These are phyloP conservation scores for Cupressus sempervirens DNA, from an alignment of 75 land plant genomes.

Conservation along the genomic window DNA sequence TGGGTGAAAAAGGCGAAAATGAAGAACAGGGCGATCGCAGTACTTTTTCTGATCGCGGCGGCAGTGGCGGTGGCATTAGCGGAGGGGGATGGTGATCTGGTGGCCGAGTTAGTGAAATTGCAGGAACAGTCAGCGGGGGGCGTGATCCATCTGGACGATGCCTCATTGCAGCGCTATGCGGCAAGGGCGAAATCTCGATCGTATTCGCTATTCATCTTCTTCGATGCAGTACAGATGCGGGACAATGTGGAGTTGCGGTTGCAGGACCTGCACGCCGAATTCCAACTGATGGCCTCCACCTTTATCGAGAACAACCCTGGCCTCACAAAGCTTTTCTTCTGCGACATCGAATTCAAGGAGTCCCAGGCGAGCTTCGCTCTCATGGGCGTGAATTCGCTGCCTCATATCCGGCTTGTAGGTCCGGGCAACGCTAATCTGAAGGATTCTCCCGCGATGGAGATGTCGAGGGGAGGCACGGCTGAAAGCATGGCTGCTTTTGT, in stretches of 20 bases:
- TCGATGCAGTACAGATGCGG: conserved; percentile 89
- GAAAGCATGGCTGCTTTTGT: conserved; percentile 83
- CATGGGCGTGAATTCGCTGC: conserved; percentile 81
- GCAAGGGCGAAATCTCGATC: conserved; percentile 41
- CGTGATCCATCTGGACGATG: conserved; percentile 78
- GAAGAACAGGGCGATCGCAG: conserved; percentile 28
- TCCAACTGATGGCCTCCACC: conserved; percentile 58
- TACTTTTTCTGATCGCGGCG: conserved; percentile 33
- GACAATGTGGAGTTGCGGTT: conserved; percentile 74
- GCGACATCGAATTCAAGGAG: conserved; percentile 78
- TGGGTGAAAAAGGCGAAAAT: background rate
- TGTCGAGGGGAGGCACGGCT: conserved; percentile 49
- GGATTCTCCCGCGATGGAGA: conserved; percentile 60
- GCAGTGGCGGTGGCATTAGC: conserved; percentile 31
- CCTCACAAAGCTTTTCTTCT: conserved; percentile 68
- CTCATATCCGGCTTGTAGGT: conserved; percentile 62
- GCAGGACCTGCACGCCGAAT: conserved; percentile 61
- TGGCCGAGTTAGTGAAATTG: conserved; percentile 25
- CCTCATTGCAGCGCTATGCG: conserved; percentile 46
- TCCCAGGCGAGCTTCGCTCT: conserved; percentile 64
- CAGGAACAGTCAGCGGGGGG: conserved; percentile 41
- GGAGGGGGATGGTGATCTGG: conserved; percentile 24
- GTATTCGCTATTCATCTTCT: conserved; percentile 82
- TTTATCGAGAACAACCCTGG: conserved; percentile 45
- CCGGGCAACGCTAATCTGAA: conserved; percentile 21